Evolutionary conservation across 1,284 basidiomycete genomes (phyloP).

Genomic region (Cerrena zonata): DNA sequence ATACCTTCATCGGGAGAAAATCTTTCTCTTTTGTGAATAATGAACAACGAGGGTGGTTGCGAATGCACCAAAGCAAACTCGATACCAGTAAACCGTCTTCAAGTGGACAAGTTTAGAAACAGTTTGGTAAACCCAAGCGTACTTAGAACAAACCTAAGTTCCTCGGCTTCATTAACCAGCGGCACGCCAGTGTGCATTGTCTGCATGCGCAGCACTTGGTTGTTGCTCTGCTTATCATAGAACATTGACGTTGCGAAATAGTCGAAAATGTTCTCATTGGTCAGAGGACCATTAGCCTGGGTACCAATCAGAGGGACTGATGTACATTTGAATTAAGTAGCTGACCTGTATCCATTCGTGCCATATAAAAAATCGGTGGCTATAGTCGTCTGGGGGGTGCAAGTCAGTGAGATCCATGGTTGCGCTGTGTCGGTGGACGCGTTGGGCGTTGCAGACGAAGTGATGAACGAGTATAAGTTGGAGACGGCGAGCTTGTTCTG

Average conservation of each 20-base stretch:
- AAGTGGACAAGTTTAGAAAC: slow-evolving; percentile 4
- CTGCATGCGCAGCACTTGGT: slow-evolving; percentile 84
- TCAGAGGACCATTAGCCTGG: slow-evolving; percentile 71
- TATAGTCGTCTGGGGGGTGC: slow-evolving; percentile 73
- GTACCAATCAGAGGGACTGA: slow-evolving; percentile 11
- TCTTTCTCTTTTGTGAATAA: slow-evolving; percentile 81
- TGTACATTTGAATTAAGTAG: slow-evolving; percentile 6
- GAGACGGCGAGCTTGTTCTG: background rate
- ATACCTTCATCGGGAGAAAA: slow-evolving; percentile 74
- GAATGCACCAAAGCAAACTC: slow-evolving; percentile 79
- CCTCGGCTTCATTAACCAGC: slow-evolving; percentile 68
- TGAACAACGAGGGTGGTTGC: slow-evolving; percentile 71
- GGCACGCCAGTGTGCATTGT: slow-evolving; percentile 73
- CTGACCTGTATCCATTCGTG: slow-evolving; percentile 76
- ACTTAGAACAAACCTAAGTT: slow-evolving; percentile 56
- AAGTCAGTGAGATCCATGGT: slow-evolving; percentile 65
- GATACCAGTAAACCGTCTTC: slow-evolving; percentile 74
- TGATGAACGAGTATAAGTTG: background rate
- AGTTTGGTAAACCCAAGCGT: slow-evolving; percentile 9
- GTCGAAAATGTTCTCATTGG: slow-evolving; percentile 72
- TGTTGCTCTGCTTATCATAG: slow-evolving; percentile 86
- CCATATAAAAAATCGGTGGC: slow-evolving; percentile 78
- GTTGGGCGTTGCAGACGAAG: background rate
- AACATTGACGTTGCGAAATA: slow-evolving; percentile 84
- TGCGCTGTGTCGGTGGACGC: background rate